phyloP scores from a whole-genome alignment of 306 rosid species.

The Cajanus cajan region DNA sequence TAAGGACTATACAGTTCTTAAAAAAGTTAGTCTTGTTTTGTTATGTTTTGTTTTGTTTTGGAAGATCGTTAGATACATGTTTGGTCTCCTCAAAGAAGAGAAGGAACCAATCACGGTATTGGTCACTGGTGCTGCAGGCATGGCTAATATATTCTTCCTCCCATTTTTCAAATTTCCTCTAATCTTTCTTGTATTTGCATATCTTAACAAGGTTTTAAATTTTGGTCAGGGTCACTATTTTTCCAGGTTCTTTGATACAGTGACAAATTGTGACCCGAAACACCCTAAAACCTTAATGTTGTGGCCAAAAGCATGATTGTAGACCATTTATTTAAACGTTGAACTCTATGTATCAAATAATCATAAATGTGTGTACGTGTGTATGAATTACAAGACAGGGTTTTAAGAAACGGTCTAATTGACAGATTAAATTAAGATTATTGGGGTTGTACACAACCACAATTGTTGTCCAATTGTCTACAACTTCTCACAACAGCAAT shows the following conservation, averaged over 20 bases:
- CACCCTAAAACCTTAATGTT: neutral
- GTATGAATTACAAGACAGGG: no score
- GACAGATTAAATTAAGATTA: no score
- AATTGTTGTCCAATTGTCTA: no score
- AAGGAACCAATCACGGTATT: conserved; percentile 72
- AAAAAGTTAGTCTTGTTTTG: conserved; percentile 48
- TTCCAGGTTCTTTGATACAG: neutral
- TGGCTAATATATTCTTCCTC: conserved; percentile 14
- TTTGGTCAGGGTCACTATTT: neutral
- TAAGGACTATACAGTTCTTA: conserved; percentile 42
- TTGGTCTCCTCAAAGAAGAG: conserved; percentile 53
- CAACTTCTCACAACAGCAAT: no score
- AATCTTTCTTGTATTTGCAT: neutral
- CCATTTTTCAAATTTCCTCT: neutral
- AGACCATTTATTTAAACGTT: no score
- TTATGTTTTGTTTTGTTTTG: conserved; percentile 55
- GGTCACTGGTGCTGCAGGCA: conserved; percentile 92
- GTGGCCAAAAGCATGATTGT: neutral
- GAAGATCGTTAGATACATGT: conserved; percentile 68
- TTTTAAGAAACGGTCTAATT: no score
- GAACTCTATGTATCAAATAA: no score
- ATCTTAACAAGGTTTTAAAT: neutral
- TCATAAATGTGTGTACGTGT: no score
- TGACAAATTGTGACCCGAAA: neutral
- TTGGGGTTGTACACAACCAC: no score